Percentiles rank a stretch among this genome's conserved stretches.
These are phyloP conservation scores for Diphasiastrum complanatum DNA, from an alignment of 83 land plant genomes.

Conservation along the genomic window DNA sequence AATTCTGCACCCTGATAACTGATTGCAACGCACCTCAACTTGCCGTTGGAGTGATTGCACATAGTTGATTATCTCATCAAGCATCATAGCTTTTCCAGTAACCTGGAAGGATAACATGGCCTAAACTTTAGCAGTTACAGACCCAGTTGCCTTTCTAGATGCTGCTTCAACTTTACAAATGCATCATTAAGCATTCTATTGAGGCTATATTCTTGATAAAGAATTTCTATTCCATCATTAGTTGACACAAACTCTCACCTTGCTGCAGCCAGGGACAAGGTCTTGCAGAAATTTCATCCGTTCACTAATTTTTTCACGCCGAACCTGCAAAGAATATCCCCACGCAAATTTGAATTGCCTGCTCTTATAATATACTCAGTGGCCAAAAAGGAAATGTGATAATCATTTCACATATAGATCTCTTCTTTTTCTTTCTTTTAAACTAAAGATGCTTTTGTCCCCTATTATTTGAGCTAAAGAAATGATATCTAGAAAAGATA, in stretches of 20 bases:
- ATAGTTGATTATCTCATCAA: too few relatives aligned
- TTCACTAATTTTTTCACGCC: constrained; percentile 29
- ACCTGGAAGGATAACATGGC: constrained; percentile 14
- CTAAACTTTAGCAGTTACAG: not conserved
- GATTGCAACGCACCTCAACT: constrained; percentile 12
- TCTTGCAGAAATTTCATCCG: constrained; percentile 33
- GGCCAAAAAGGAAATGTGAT: not conserved
- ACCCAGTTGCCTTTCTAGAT: not conserved
- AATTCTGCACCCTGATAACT: too few relatives aligned
- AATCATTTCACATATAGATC: not conserved
- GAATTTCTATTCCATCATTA: not conserved
- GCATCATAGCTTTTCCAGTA: constrained; percentile 23
- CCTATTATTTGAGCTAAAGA: too few relatives aligned
- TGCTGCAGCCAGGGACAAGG: constrained; percentile 29
- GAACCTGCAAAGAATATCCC: constrained; percentile 15
- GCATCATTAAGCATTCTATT: not conserved
- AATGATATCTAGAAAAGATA: too few relatives aligned
- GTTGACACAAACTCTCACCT: constrained; percentile 2
- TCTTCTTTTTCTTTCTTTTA: too few relatives aligned
- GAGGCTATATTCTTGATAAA: not conserved
- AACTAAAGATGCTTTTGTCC: too few relatives aligned
- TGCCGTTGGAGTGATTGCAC: constrained; percentile 25
- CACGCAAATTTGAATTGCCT: not conserved
- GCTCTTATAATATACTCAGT: not conserved
- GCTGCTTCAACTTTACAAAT: not conserved